phyloP scores from a whole-genome alignment of 495 filamentous ascomycete genomes.

The Aspergillus egyptiacus region DNA sequence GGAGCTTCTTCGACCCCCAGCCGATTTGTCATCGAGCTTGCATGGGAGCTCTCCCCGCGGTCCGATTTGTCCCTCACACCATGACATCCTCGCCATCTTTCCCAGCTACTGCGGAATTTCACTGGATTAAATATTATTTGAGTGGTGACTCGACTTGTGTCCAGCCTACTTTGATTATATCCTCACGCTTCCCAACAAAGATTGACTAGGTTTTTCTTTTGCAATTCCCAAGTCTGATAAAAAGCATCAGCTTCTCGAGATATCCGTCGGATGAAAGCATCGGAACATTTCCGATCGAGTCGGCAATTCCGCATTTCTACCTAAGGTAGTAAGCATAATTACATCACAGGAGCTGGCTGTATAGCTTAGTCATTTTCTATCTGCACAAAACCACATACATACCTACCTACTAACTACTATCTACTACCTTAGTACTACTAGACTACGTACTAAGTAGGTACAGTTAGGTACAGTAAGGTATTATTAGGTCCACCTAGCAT shows the following conservation, averaged over 20 bases:
- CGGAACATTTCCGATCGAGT: constrained; percentile 9
- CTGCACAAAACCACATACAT: neutral
- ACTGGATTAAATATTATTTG: no score
- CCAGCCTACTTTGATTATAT: neutral
- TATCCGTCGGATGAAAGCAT: constrained; percentile 5
- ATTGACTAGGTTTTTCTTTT: neutral
- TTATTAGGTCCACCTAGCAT: no score
- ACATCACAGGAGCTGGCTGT: neutral
- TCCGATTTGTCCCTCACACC: neutral
- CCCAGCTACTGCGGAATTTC: no score
- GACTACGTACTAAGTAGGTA: no score
- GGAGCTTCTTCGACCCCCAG: no score
- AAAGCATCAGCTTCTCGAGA: neutral
- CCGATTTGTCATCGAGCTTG: no score
- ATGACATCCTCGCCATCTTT: neutral
- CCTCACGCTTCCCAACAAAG: neutral
- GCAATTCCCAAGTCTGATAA: neutral
- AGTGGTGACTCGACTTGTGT: neutral
- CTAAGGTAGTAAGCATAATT: neutral
- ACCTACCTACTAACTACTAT: no score
- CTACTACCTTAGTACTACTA: no score
- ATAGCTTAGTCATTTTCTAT: neutral
- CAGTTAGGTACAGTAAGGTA: no score
- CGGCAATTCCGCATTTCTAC: neutral
- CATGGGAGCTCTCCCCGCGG: no score